These are phyloP conservation scores for Jamesozyma gamospora DNA, from an alignment of 805 yeast species.

Conservation along the genomic window DNA sequence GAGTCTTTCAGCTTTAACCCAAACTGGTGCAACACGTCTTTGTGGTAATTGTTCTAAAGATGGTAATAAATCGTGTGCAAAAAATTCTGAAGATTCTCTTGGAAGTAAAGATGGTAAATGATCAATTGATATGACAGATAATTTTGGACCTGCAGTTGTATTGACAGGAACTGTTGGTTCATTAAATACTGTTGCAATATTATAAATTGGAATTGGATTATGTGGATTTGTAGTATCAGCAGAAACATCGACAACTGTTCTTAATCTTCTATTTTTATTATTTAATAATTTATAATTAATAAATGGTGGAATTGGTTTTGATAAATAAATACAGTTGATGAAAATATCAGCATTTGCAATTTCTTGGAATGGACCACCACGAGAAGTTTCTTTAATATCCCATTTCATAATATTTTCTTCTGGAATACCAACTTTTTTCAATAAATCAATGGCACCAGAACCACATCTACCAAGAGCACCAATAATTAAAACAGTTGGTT, in stretches of 20 bases:
- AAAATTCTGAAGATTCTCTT: conserved; percentile 92
- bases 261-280: conserved; percentile 57
- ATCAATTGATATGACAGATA: conserved; percentile 90
- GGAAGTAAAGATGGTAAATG: conserved; percentile 93
- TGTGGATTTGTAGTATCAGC: conserved; percentile 98
- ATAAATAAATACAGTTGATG: conserved; percentile 90
- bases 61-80: conserved; percentile 80
- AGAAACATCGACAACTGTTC: conserved; percentile 93
- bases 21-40: conserved; percentile 75
- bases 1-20: conserved; percentile 80
- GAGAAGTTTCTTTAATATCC: conserved; percentile 95
- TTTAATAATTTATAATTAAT: conserved; percentile 61
- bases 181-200: conserved; percentile 79
- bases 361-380: conserved; percentile 95
- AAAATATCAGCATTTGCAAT: conserved; percentile 81
- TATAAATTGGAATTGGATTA: conserved; percentile 93
- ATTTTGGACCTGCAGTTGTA: conserved; percentile 69
- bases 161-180: conserved; percentile 84
- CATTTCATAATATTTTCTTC: conserved; percentile 75
- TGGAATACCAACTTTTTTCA: conserved; percentile 78
- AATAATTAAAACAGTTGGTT: conserved; percentile 77
- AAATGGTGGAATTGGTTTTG: conserved; percentile 90
- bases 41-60: conserved; percentile 76
- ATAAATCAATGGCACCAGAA: conserved; percentile 84
- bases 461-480: conserved; percentile 99